These are phyloP conservation scores for Acephala macrosclerotiorum DNA, from an alignment of 2,329 filamentous ascomycete species.

Conservation along the genomic window DNA sequence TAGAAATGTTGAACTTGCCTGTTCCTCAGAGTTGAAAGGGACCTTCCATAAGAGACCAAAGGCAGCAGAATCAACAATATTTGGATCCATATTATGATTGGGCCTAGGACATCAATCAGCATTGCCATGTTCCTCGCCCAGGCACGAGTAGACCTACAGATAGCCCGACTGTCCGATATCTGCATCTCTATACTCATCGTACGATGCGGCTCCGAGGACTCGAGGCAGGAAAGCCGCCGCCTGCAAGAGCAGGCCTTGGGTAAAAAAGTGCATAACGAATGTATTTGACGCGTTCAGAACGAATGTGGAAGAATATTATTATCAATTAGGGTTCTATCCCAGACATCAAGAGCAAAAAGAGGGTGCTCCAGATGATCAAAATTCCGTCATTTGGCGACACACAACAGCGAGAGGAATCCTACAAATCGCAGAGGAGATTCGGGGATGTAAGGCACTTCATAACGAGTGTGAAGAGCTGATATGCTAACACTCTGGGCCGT, in stretches of 20 bases:
- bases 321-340: not conserved
- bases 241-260: conserved; percentile 7
- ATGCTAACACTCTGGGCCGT: not conserved
- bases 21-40: conserved; percentile 42
- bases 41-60: conserved; percentile 50
- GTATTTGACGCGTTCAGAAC: conserved; percentile 8
- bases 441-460: not conserved
- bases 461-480: not conserved
- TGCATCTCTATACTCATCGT: conserved; percentile 39
- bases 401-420: not conserved
- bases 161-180: conserved; percentile 44
- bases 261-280: conserved; percentile 26
- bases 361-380: not conserved
- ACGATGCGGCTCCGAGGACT: conserved; percentile 31
- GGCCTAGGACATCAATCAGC: conserved; percentile 26
- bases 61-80: conserved; percentile 43
- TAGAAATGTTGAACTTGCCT: conserved; percentile 13
- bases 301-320: not conserved
- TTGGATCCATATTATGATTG: conserved; percentile 50
- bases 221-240: conserved; percentile 15
- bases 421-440: not conserved
- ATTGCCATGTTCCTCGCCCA: not conserved
- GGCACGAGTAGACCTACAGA: conserved; percentile 23
- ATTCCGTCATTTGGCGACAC: conserved; percentile 1
- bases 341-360: not conserved